A percentile compares a stretch with the other conserved stretches of the same genome.
phyloP scores from a whole-genome alignment of 306 rosid species.

The Cicer bijugum region DNA sequence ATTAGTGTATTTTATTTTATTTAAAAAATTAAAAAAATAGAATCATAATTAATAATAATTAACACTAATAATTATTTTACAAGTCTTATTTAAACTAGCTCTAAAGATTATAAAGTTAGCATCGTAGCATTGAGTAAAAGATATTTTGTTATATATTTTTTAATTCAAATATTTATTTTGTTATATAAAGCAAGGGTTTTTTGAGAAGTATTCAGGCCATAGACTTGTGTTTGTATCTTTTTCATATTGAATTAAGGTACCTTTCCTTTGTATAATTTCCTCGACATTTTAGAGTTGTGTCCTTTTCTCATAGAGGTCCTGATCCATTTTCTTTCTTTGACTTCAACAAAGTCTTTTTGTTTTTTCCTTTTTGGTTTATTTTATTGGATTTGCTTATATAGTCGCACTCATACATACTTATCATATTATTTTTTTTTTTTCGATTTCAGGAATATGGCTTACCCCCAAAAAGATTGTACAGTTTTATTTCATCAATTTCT shows the following conservation, averaged over 20 bases:
- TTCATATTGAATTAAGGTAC: neutral
- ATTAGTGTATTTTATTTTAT: neutral
- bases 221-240: neutral
- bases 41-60: too few relatives aligned
- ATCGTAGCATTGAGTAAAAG: too few relatives aligned
- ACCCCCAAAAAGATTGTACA: too few relatives aligned
- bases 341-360: too few relatives aligned
- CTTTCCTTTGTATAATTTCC: neutral
- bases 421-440: neutral
- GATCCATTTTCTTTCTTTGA: neutral
- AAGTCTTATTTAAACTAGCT: too few relatives aligned
- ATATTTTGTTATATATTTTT: too few relatives aligned
- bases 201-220: neutral
- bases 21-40: too few relatives aligned
- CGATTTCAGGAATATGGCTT: neutral
- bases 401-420: neutral
- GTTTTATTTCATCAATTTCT: slow-evolving; percentile 4
- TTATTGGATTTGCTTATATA: neutral
- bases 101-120: too few relatives aligned
- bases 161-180: too few relatives aligned
- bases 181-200: neutral
- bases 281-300: neutral
- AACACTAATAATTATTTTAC: too few relatives aligned
- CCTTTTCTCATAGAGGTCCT: neutral
- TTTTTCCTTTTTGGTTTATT: neutral